Conservation (phyloP, 2,329 filamentous ascomycete species). For the Dactylonectria macrodidyma region DNA sequence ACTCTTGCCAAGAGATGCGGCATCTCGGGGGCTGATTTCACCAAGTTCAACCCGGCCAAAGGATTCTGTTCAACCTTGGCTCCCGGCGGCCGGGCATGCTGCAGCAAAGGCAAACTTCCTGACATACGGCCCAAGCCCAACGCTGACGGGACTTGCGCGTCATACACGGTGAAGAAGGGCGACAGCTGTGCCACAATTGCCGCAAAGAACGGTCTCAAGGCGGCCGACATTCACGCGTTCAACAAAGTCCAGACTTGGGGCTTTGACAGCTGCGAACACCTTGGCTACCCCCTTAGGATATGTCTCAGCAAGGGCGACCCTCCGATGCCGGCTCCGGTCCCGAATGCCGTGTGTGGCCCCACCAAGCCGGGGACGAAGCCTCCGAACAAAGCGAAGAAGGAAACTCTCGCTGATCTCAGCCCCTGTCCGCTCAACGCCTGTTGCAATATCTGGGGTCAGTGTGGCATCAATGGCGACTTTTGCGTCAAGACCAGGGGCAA, state of each 20-base stretch:
- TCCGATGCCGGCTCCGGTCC: conserved; percentile 38
- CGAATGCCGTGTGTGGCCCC: conserved; percentile 59
- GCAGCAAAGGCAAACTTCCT: background rate
- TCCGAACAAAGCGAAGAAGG: conserved; percentile 46
- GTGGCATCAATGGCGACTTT: conserved; percentile 58
- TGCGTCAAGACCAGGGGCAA: conserved; percentile 47
- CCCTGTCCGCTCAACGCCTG: conserved; percentile 59
- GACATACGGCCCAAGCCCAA: background rate
- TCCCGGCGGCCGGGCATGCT: background rate
- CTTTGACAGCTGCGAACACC: conserved; percentile 49
- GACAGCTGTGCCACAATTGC: conserved; percentile 7
- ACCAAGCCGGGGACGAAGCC: conserved; percentile 55
- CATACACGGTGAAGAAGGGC: background rate
- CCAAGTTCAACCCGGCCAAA: background rate
- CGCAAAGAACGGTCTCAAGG: background rate
- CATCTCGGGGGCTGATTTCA: background rate
- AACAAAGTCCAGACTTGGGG: conserved; percentile 56
- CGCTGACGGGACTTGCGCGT: background rate
- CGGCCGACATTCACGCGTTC: conserved; percentile 37
- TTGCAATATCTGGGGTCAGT: conserved; percentile 58
- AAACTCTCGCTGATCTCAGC: conserved; percentile 55
- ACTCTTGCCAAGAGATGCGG: background rate
- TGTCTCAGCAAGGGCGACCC: conserved; percentile 51
- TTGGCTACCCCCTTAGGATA: conserved; percentile 42
- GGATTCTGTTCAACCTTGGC: background rate